Percentiles rank a stretch among this genome's conserved stretches.
Conservation (phyloP, 1,284 basidiomycete species). For the Malassezia cuniculi region DNA sequence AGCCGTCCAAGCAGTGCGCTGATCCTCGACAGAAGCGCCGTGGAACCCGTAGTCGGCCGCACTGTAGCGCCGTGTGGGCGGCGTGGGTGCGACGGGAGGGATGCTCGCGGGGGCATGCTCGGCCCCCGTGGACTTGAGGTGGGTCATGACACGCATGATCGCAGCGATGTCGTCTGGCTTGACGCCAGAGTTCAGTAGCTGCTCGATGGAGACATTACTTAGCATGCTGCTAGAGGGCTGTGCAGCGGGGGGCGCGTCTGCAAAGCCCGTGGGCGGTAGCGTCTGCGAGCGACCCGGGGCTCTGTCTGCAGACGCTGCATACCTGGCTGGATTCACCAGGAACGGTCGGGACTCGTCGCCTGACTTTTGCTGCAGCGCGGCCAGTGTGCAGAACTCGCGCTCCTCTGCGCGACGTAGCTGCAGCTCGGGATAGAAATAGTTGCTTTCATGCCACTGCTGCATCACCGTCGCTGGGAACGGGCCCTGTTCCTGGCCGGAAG, state of each 20-base stretch:
- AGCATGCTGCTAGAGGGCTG: neutral
- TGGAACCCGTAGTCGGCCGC: too few relatives aligned
- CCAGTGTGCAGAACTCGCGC: constrained; percentile 44
- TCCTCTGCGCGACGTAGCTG: constrained; percentile 60
- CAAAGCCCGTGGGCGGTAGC: constrained; percentile 2
- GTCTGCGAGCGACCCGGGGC: constrained; percentile 12
- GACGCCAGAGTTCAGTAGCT: too few relatives aligned
- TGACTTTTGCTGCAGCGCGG: constrained; percentile 37
- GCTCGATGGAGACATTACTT: constrained; percentile 2
- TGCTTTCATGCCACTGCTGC: constrained; percentile 90
- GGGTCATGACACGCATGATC: constrained; percentile 10
- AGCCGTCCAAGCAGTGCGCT: too few relatives aligned
- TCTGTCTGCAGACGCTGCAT: constrained; percentile 4
- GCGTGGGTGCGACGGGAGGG: too few relatives aligned
- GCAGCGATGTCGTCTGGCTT: constrained; percentile 9
- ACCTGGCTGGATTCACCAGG: constrained; percentile 32
- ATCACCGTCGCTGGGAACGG: constrained; percentile 80
- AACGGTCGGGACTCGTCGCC: constrained; percentile 44
- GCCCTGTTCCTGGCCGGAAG: constrained; percentile 78
- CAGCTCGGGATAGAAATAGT: constrained; percentile 75
- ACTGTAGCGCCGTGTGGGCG: too few relatives aligned
- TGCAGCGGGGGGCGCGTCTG: neutral
- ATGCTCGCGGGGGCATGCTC: too few relatives aligned
- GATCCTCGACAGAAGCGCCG: too few relatives aligned
- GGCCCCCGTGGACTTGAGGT: constrained; percentile 1